A percentile compares a stretch with the other conserved stretches of the same genome.
These are phyloP conservation scores for Annona squamosa DNA, from an alignment of 164 flowering plant genomes.

Conservation along the genomic window DNA sequence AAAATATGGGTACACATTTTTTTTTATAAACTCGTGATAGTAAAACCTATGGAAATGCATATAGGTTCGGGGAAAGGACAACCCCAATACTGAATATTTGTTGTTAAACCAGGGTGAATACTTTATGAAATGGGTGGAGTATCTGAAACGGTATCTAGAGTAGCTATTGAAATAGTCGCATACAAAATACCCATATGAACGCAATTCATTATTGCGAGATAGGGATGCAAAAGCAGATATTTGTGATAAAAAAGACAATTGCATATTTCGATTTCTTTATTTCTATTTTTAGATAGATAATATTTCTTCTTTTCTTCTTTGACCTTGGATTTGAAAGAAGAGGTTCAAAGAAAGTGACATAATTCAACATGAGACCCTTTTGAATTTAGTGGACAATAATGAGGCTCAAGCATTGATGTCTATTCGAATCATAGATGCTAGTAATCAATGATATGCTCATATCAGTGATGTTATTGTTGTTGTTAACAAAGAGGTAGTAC, in stretches of 20 bases:
- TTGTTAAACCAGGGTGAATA: conserved; percentile 4
- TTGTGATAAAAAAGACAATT: conserved; percentile 4
- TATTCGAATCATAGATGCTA: too few relatives aligned
- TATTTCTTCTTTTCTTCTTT: conserved; percentile 3
- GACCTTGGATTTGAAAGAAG: conserved; percentile 1
- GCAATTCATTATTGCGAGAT: conserved; percentile 3
- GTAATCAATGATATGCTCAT: too few relatives aligned
- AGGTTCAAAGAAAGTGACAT: not conserved
- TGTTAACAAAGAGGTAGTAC: too few relatives aligned
- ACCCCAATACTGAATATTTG: not conserved
- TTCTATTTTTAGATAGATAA: conserved; percentile 3
- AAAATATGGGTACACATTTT: conserved; percentile 1
- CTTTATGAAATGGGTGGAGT: conserved; percentile 6
- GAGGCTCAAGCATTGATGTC: too few relatives aligned
- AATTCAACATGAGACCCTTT: too few relatives aligned
- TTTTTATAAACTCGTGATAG: not conserved
- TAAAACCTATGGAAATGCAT: not conserved
- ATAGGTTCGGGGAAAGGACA: conserved; percentile 3
- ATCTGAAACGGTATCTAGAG: conserved; percentile 4
- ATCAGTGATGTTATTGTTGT: too few relatives aligned
- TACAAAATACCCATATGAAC: conserved; percentile 7
- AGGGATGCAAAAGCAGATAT: not conserved
- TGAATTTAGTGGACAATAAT: too few relatives aligned
- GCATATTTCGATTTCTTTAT: too few relatives aligned
- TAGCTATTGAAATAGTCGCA: conserved; percentile 3